Conservation (phyloP, 2,329 filamentous ascomycete genomes). For the Pestalotiopsis sp. region DNA sequence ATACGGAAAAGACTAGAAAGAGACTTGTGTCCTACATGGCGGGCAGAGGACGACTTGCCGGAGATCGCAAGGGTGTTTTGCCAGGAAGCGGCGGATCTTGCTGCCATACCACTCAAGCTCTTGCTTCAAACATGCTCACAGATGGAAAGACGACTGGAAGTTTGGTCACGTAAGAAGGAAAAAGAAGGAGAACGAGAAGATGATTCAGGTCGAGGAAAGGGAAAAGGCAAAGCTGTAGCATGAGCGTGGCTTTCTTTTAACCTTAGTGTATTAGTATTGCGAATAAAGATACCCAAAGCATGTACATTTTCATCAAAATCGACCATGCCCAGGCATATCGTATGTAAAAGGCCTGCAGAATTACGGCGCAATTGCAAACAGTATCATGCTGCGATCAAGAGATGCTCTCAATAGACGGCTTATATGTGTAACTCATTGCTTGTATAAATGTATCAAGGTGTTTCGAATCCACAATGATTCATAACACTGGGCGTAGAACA, state of each 20-base stretch:
- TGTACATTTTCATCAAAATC: neutral
- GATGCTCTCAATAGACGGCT: too few relatives aligned
- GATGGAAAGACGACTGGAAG: constrained; percentile 36
- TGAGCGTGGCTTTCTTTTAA: neutral
- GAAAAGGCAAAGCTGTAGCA: constrained; percentile 15
- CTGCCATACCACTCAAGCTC: constrained; percentile 34
- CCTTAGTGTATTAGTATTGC: neutral
- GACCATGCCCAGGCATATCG: neutral
- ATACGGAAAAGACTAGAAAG: constrained; percentile 9
- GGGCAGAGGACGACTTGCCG: constrained; percentile 41
- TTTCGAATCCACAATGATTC: too few relatives aligned
- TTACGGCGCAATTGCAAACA: too few relatives aligned
- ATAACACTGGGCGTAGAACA: neutral
- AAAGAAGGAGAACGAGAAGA: constrained; percentile 17
- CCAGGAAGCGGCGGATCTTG: constrained; percentile 38
- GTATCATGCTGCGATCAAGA: too few relatives aligned
- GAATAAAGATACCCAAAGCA: neutral
- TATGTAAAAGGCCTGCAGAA: too few relatives aligned
- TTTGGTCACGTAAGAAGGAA: constrained; percentile 31
- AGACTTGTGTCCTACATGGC: constrained; percentile 33
- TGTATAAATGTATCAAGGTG: too few relatives aligned
- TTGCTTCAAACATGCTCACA: constrained; percentile 36
- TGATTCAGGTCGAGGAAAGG: constrained; percentile 13
- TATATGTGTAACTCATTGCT: too few relatives aligned
- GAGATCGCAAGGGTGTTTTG: constrained; percentile 42